Percentiles rank a stretch among this genome's conserved stretches.
Evolutionary conservation across 2,329 filamentous ascomycete genomes (phyloP).

Genomic region (Xylariaceae sp.): DNA sequence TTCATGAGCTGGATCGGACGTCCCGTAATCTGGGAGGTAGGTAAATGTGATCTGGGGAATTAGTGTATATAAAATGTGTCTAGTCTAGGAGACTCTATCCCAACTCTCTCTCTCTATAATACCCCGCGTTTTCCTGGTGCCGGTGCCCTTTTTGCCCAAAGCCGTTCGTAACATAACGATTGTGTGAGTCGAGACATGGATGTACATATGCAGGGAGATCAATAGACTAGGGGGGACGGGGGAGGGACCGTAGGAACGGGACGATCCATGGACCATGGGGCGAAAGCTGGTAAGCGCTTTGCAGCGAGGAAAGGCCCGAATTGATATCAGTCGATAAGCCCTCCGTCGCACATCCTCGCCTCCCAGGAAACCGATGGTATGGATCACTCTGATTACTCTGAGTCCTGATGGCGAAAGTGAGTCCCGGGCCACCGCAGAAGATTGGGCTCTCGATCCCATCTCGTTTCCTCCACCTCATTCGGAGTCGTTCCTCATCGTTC

Average conservation of each 20-base stretch:
- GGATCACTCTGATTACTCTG: neutral
- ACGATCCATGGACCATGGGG: neutral
- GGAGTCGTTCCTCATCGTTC: neutral
- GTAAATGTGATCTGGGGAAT: slow-evolving; percentile 7
- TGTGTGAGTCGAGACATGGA: neutral
- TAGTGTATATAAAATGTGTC: neutral
- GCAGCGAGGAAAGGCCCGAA: slow-evolving; percentile 1
- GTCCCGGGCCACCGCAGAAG: no score
- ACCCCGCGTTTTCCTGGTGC: slow-evolving; percentile 2
- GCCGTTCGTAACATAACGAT: neutral
- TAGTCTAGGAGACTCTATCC: slow-evolving; percentile 11
- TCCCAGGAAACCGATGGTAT: slow-evolving; percentile 4
- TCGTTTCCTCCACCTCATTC: neutral
- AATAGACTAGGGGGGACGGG: slow-evolving; percentile 9
- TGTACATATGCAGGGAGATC: slow-evolving; percentile 10
- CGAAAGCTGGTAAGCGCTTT: neutral
- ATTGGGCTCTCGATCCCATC: neutral
- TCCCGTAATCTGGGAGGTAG: neutral
- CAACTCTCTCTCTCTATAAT: neutral
- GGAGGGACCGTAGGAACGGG: slow-evolving; percentile 3
- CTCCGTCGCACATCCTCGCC: neutral
- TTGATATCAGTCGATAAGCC: neutral
- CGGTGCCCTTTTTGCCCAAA: neutral
- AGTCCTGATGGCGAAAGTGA: no score
- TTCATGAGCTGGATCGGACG: neutral